Conservation (phyloP, 2,329 filamentous ascomycete species). For the Dryadomyces quercivorus region DNA sequence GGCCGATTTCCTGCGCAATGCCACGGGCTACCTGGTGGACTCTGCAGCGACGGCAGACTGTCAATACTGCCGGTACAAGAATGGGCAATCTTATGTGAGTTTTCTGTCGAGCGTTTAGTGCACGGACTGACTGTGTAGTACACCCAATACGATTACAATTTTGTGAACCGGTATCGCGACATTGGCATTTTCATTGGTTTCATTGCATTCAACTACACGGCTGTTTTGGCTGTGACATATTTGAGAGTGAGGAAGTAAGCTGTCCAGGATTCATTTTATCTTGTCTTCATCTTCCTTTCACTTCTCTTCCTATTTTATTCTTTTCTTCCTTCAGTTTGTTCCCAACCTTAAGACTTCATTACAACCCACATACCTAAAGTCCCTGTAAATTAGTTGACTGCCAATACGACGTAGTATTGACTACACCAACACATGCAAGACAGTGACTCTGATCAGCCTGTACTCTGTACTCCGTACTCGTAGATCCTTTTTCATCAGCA, state of each 20-base stretch:
- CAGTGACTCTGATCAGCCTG: too few species aligned
- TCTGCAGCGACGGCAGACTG: slow-evolving; percentile 34
- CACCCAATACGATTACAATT: not conserved
- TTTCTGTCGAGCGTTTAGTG: not conserved
- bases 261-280: too few species aligned
- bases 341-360: too few species aligned
- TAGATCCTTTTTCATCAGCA: too few species aligned
- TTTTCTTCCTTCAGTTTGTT: too few species aligned
- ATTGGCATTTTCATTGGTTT: slow-evolving; percentile 1
- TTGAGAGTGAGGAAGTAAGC: not conserved
- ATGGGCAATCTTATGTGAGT: not conserved
- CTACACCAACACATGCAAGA: too few species aligned
- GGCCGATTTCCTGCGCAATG: slow-evolving; percentile 27
- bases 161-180: not conserved
- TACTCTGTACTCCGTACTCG: too few species aligned
- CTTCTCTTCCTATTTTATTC: too few species aligned
- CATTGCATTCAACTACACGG: slow-evolving; percentile 2
- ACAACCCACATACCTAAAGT: too few species aligned
- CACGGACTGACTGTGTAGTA: not conserved
- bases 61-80: slow-evolving; percentile 31
- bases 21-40: slow-evolving; percentile 43
- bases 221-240: not conserved
- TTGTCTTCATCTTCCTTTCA: too few species aligned
- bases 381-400: too few species aligned
- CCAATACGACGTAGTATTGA: too few species aligned